Base-by-base conservation (phyloP, 306 rosid species). In the Quercus parvula region DNA sequence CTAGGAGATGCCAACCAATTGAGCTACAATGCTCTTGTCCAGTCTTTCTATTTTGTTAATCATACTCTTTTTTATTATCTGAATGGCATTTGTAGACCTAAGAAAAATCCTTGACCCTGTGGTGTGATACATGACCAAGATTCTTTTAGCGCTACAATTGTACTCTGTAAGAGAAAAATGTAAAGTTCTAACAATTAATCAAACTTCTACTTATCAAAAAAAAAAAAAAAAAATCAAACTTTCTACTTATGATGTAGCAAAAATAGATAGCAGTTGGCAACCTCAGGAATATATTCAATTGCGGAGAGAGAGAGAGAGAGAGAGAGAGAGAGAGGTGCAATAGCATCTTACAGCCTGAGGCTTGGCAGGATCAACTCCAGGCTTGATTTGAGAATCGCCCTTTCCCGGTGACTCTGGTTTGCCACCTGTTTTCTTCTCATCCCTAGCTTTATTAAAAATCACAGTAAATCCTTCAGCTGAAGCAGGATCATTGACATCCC, bases 401-500 rank as follows among this genome's bases (percentile, higher is more conserved):
- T 87, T 95, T 87, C 88, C 90, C 1, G 99, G 98, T 5, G 99
- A 95, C 82, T 91, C 99, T 27, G 98, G 88, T 77, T 92, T 91
- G 68, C 97, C 98, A 79, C 99, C 99, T 0, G 99, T 89, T 88
- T 95, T 95, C 83, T 95, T 95, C 86, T 95, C 99, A 91, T 90
- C 94, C 82, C 97, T 90, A 31, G 99, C 99, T 85, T 95, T 95
- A 83, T 95, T 93, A 79, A 95, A 95, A 75, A 95, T 95, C 89
- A 95, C 98, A 62, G 99, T 95, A 85, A 95, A 95, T 62, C 98
- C 99, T 88, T 95, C 99, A 57, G 99, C 98, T 12, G 99, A 95
- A 86, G 99, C 90, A 74, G 99, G 99, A 89, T 95, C 97, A 77
- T 95, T 95, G 79, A 91, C 99, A 81, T 95, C 98, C 99, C 99